phyloP scores from a whole-genome alignment of 306 rosid genomes.

The Prunus fruticosa region DNA sequence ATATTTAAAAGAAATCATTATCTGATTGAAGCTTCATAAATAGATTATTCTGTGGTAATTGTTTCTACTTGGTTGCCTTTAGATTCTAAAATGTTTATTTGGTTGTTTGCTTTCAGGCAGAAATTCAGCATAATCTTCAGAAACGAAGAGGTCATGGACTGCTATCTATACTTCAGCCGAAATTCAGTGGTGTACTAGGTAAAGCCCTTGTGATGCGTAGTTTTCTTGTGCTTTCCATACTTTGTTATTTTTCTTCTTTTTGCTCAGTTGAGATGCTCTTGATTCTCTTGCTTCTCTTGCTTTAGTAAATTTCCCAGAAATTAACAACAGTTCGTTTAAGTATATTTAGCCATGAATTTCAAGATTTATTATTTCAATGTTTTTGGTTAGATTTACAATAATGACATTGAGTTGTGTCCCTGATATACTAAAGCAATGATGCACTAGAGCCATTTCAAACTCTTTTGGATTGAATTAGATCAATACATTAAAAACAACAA shows the following conservation, averaged over 20 bases:
- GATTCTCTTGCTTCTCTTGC: neutral
- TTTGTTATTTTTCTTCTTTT: neutral
- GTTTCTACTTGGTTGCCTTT: constrained; percentile 13
- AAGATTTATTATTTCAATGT: neutral
- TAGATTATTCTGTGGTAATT: constrained; percentile 1
- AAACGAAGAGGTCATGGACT: constrained; percentile 94
- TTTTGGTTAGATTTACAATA: neutral
- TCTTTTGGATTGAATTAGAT: neutral
- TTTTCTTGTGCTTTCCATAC: neutral
- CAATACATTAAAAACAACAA: neutral
- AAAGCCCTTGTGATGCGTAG: constrained; percentile 45
- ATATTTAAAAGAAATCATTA: neutral
- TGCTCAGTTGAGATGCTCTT: neutral
- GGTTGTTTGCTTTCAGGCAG: constrained; percentile 62
- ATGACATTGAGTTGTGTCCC: no score
- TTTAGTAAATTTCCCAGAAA: neutral
- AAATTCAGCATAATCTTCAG: constrained; percentile 78
- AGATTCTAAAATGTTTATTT: constrained; percentile 4
- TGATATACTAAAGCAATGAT: constrained; percentile 2
- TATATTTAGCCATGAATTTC: neutral
- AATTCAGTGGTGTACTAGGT: constrained; percentile 91
- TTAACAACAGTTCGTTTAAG: neutral
- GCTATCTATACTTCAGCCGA: constrained; percentile 71
- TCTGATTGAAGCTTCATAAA: neutral
- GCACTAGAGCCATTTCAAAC: neutral